Evolutionary conservation across 129 eudicot species (phyloP), one percentile per base, ranked within the genome.

Genomic region (Scalesia atractyloides): DNA sequence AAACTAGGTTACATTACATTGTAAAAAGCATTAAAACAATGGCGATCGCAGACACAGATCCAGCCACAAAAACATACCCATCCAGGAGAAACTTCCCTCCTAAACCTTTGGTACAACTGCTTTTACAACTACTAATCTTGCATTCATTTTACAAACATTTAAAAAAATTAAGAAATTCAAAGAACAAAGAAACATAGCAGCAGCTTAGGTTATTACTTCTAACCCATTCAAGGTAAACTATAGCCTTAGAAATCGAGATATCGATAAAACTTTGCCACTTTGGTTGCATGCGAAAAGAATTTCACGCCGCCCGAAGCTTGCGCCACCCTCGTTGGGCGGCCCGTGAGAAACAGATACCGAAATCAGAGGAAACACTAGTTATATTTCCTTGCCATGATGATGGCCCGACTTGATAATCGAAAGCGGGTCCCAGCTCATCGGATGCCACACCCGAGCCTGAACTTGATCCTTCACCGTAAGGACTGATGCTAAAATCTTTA

Each of bases 221-320:
- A 49, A 49, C 16, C 51, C 36, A 24, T 24, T 24, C 30, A 24
- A 0, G 30, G 30, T 1, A 24, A 24, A 0, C 30, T 24, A 36
- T 19, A 26, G 14, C 17, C 13, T 37, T 10, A 79, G 61, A 73
- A 73, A 48, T 66, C 64, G 52, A 72, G 30, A 24, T 24, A 24
- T 24, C 30, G 74, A 49, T 66, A 61, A 73, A 73, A 24, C 11
- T 58, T 70, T 39, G 73, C 69, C 66, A 60, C 66, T 77, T 63
- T 66, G 72, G 64, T 77, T 5, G 74, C 79, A 72, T 5, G 76
- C 44, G 54, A 77, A 73, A 79, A 64, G 14, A 81, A 74, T 12
- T 74, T 80, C 71, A 80, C 70, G 14, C 80, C 5, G 80, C 76
- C 50, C 84, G 50, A 62, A 80, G 70, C 84, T 80, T 80, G 75